Evolutionary conservation across 768 basidiomycete species (phyloP).

Genomic region (Mycena kentingensis): DNA sequence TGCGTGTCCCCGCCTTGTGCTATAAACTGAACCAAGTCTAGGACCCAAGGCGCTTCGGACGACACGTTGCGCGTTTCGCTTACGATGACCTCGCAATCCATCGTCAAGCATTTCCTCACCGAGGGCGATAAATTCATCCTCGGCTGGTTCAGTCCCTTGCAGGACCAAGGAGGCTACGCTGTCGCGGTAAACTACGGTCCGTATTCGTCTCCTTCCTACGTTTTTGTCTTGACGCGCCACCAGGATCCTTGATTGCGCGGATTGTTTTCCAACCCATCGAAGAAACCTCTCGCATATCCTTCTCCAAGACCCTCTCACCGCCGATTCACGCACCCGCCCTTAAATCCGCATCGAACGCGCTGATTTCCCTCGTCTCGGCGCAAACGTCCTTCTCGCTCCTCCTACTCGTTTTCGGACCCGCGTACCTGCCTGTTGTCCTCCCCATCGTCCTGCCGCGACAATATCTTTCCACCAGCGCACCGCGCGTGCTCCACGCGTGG

Average conservation of each 20-base stretch:
- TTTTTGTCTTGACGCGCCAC: not conserved
- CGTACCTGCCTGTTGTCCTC: constrained; percentile 71
- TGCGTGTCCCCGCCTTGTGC: not conserved
- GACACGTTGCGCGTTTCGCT: constrained; percentile 62
- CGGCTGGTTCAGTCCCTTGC: constrained; percentile 77
- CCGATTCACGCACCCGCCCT: constrained; percentile 25
- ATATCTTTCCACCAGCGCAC: constrained; percentile 78
- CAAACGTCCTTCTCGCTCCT: constrained; percentile 71
- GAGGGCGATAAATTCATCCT: constrained; percentile 94
- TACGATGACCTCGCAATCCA: constrained; percentile 85
- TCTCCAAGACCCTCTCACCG: constrained; percentile 61
- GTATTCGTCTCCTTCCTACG: constrained; percentile 19
- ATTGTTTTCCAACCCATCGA: constrained; percentile 95
- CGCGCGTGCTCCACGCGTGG: constrained; percentile 76
- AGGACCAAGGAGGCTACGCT: constrained; percentile 93
- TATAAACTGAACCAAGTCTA: too few species aligned
- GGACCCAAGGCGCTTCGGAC: too few species aligned
- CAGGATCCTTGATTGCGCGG: constrained; percentile 90
- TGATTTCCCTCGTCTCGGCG: constrained; percentile 62
- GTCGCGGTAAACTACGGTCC: constrained; percentile 94
- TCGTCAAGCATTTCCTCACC: constrained; percentile 93
- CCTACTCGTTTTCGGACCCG: constrained; percentile 71
- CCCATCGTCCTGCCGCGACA: constrained; percentile 69
- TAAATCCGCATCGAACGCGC: constrained; percentile 48
- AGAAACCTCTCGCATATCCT: constrained; percentile 87